Evolutionary conservation across 768 basidiomycete genomes (phyloP), one percentile per base, ranked within the genome.

Genomic region (Pisolithus orientalis): DNA sequence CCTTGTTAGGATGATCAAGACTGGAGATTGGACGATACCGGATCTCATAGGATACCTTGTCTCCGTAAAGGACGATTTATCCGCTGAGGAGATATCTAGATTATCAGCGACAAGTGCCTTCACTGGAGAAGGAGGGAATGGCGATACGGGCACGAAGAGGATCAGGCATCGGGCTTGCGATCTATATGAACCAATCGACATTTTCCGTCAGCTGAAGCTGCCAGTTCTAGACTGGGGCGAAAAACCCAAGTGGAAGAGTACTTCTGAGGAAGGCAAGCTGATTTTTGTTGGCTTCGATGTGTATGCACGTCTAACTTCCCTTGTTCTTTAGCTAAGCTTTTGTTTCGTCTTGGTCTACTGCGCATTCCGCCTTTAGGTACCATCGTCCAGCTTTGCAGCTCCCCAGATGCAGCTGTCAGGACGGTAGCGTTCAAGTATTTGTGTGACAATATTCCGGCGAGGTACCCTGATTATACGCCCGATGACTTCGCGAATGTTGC

Each of bases 161-260:
- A 57, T 62, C 17, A 73, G 90, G 21, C 80, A 74, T 60, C 82
- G 75, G 39, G 89, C 92, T 0, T 71, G 75, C 32, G 82, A 90
- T 50, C 74, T 99, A 5, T 97, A 94, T 60, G 95, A 97, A 62
- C 95, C 96, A 1, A 57, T 75, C 1, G 84, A 85, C 34, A 72
- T 76, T 3, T 82, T 94, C 50, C 78, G 90, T 13, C 74, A 80
- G 46, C 71, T 98, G 6, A 79, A 80, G 7, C 69, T 98, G 24
- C 92, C 94, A 4, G 64, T 96, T 3, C 75, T 98, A 40, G 91
- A 93, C 58, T 99, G 95, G 95, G 86, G 87, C 1, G 73, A 72
- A 27, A 74, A 83, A 53, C 70, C 71, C 1, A 93, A 87, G 65
- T 99, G 95, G 95, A 78, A 80, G 53, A 68, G 75, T 5, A 79